Base-by-base conservation (phyloP, 257 asterid species). In the Thymus mandschuricus region DNA sequence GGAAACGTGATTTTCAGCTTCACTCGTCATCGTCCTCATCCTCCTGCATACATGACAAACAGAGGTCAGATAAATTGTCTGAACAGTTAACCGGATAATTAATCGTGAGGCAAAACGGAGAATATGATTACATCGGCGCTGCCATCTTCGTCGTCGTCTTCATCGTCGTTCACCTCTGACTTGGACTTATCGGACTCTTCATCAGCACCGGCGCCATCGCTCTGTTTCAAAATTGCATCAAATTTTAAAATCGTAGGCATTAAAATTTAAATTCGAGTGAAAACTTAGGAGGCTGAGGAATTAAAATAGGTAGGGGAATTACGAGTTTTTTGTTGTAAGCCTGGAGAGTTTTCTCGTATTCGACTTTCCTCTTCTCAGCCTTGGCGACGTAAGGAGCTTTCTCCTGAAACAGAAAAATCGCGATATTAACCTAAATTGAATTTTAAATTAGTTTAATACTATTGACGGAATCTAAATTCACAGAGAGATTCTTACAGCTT, bases 301-400 rank as follows among this genome's bases (percentile, higher is more conserved):
- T 3, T 44, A 9, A 6, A 2, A 50, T 21, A 40, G 43, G 6
- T 4, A 33, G 40, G 43, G 28, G 28, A 45, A 10, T 58, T 79
- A 91, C 97, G 34, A 76, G 3, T 79, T 48, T 85, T 33, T 82
- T 89, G 70, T 91, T 89, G 89, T 91, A 91, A 8, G 95, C 97
- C 40, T 76, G 80, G n/a, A 91, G 78, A 43, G 9, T 84, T 80
- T 86, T 87, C 45, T 89, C 96, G 44, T 91, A 91, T 4, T 91
- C 95, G 0, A 13, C 82, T 82, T 91, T 91, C 73, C 97, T 82
- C 60, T 89, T 91, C 62, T 91, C 95, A 1, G 97, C 92, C 77
- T 87, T 87, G 1, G 95, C 86, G 31, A 81, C 58, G 74, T 34
- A 89, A 0, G 96, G 97, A 5, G 97, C 96, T 74, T 91, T 89